Conservation (phyloP, 805 yeast genomes). For the Teunomyces atbi region DNA sequence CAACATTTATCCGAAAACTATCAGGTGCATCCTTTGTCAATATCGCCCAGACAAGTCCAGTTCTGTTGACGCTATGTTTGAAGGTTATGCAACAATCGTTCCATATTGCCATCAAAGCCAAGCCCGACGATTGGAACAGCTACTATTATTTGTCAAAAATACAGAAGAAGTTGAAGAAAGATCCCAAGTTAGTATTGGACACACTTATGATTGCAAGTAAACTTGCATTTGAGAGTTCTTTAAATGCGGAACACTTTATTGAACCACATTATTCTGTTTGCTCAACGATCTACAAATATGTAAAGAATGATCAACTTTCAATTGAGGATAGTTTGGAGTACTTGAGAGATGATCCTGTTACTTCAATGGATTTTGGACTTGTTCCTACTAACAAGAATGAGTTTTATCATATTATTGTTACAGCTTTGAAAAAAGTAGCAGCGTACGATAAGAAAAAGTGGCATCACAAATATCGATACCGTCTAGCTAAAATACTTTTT, state of each 20-base stretch:
- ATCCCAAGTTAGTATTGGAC: slow-evolving; percentile 35
- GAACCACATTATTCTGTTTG: slow-evolving; percentile 78
- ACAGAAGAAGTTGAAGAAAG: slow-evolving; percentile 46
- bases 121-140: slow-evolving; percentile 57
- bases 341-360: slow-evolving; percentile 38
- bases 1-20: slow-evolving; percentile 30
- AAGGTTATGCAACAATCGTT: slow-evolving; percentile 44
- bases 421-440: slow-evolving; percentile 47
- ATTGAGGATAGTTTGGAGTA: slow-evolving; percentile 36
- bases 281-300: slow-evolving; percentile 57
- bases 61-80: slow-evolving; percentile 27
- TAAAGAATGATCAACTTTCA: slow-evolving; percentile 32
- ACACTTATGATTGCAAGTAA: slow-evolving; percentile 45
- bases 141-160: slow-evolving; percentile 59
- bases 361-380: slow-evolving; percentile 7
- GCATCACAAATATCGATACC: slow-evolving; percentile 84
- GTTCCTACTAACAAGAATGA: not conserved
- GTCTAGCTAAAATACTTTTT: slow-evolving; percentile 61
- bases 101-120: slow-evolving; percentile 44
- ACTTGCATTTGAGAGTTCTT: slow-evolving; percentile 36
- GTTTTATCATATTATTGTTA: slow-evolving; percentile 42
- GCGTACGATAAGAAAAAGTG: slow-evolving; percentile 76
- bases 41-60: slow-evolving; percentile 19
- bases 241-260: slow-evolving; percentile 53
- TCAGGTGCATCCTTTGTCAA: slow-evolving; percentile 25